Base-by-base conservation (phyloP, 129 eudicot species). In the Lactuca saligna region DNA sequence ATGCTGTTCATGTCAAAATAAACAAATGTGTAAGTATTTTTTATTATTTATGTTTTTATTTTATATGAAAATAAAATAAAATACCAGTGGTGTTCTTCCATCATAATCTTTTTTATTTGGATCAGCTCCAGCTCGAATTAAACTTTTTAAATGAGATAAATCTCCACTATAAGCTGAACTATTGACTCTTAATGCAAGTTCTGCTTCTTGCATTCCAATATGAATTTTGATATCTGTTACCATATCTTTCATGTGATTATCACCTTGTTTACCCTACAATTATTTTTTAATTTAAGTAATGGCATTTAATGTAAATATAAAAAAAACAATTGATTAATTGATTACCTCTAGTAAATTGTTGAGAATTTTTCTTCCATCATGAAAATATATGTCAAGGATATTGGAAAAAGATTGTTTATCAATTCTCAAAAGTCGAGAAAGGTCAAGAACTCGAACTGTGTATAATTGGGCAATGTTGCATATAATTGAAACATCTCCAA, bases 81-180 rank as follows among this genome's bases (percentile, higher is more conserved):
- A 59, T 89, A 93, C 97, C 98, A 93, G 39, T 3, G 97, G 95
- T 59, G 98, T 75, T 66, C 98, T 81, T 80, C 96, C 98, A 75
- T 89, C 91, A 67, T 89, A 93, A 81, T 93, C 97, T 74, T 66
- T 69, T 77, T 83, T 93, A 55, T 93, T 86, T 5, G 95, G 96
- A 83, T 93, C 97, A 65, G 96, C 98, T 51, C 98, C 98, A 8
- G 98, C 84, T 72, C 95, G 88, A 71, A 93, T 73, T 59, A 87
- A 72, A 74, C 82, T 79, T 81, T 89, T 89, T 61, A 93, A 77
- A 63, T 86, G 98, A 77, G 78, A 64, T 12, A 93, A 58, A 78
- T 93, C 98, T 44, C 96, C 98, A 65, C 79, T 69, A 76, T 78
- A 84, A 50, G 96, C 98, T 62, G 98, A 88, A 76, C 84, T 86